Evolutionary conservation across 306 rosid genomes (phyloP).

Genomic region (Cicer yamashitae): DNA sequence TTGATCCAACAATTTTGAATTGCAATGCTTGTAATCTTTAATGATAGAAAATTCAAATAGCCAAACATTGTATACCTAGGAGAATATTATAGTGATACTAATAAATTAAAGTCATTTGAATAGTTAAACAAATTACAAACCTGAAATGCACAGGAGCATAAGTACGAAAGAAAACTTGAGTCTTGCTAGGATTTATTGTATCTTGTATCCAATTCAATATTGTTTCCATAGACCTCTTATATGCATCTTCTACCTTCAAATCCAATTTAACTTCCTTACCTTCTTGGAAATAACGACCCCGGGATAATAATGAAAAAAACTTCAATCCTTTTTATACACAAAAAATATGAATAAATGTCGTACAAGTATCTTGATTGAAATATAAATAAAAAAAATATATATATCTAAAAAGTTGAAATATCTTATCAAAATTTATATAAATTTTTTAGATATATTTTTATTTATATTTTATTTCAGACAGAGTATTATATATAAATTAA

Average conservation of each 20-base stretch:
- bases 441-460: no score
- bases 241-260: constrained; percentile 81
- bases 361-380: not conserved
- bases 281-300: constrained; percentile 93
- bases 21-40: not conserved
- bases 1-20: not conserved
- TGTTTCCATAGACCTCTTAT: constrained; percentile 64
- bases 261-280: constrained; percentile 63
- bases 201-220: constrained; percentile 68
- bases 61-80: not conserved
- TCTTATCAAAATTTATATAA: no score
- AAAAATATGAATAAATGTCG: not conserved
- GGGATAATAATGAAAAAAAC: constrained; percentile 34
- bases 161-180: constrained; percentile 79
- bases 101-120: constrained; percentile 13
- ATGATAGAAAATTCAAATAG: no score
- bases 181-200: constrained; percentile 59
- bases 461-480: no score
- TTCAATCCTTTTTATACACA: constrained; percentile 11
- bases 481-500: not conserved
- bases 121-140: constrained; percentile 48
- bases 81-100: not conserved
- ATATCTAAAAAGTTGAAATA: no score
- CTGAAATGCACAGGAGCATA: constrained; percentile 94
- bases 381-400: no score